These are phyloP conservation scores for Kuraishia molischiana DNA, from an alignment of 805 yeast genomes.

Conservation along the genomic window DNA sequence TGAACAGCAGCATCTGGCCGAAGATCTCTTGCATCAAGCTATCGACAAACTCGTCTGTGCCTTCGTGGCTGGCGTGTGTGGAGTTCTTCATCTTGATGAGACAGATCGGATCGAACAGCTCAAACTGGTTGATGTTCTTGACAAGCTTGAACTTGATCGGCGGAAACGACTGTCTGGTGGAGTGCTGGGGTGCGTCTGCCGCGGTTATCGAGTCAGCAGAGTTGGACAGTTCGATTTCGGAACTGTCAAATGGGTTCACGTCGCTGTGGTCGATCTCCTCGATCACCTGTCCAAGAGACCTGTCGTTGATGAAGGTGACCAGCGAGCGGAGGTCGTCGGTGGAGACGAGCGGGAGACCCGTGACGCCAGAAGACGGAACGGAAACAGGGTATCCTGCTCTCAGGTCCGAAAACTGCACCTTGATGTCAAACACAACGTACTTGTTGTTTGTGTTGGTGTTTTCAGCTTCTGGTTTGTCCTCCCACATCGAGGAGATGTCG, in stretches of 20 bases:
- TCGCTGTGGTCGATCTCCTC: constrained; percentile 6
- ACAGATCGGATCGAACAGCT: constrained; percentile 21
- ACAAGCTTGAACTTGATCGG: constrained; percentile 33
- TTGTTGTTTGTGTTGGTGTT: constrained; percentile 16
- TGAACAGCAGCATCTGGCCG: constrained; percentile 17
- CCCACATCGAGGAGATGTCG: constrained; percentile 2
- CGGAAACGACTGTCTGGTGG: constrained; percentile 20
- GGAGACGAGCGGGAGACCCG: constrained; percentile 45
- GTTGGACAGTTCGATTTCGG: constrained; percentile 12
- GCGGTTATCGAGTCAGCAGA: constrained; percentile 16
- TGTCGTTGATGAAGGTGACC: constrained; percentile 49
- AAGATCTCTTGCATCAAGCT: constrained; percentile 17
- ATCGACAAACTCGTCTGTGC: constrained; percentile 21
- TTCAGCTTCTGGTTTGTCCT: background rate
- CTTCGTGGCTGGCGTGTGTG: constrained; percentile 1
- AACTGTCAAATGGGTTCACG: constrained; percentile 17
- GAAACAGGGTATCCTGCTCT: constrained; percentile 43
- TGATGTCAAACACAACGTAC: constrained; percentile 61
- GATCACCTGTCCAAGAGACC: constrained; percentile 17
- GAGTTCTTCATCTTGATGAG: background rate
- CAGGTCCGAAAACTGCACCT: constrained; percentile 52
- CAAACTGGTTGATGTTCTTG: constrained; percentile 32
- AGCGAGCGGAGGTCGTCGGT: constrained; percentile 52
- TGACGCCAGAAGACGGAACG: constrained; percentile 39
- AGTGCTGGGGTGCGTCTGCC: constrained; percentile 13